A percentile compares a stretch with the other conserved stretches of the same genome.
These are phyloP conservation scores for Hyphopichia fennica DNA, from an alignment of 1,139 yeast genomes.

Conservation along the genomic window DNA sequence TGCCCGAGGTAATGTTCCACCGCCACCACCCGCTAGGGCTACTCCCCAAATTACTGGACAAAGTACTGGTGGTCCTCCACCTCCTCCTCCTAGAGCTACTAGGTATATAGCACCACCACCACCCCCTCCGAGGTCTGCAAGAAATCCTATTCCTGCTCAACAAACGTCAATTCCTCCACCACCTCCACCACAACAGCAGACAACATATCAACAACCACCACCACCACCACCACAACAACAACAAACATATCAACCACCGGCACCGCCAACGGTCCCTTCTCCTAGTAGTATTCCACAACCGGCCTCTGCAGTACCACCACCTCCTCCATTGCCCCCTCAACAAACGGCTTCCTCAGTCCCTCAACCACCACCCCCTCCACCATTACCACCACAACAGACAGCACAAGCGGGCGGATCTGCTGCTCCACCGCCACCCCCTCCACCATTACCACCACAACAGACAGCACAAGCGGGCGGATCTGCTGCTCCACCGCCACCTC, in stretches of 20 bases:
- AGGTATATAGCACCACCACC: constrained; percentile 23
- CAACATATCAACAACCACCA: constrained; percentile 1
- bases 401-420: constrained; percentile 1
- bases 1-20: constrained; percentile 11
- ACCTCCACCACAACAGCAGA: constrained; percentile 1
- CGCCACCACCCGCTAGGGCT: constrained; percentile 30
- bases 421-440: constrained; percentile 24
- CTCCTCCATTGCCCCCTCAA: constrained; percentile 12
- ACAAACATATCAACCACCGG: not conserved
- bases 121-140: constrained; percentile 20
- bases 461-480: constrained; percentile 19
- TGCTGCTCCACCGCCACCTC: constrained; percentile 22
- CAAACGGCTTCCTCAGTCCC: constrained; percentile 8
- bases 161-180: not conserved
- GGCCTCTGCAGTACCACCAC: constrained; percentile 12
- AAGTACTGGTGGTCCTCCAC: constrained; percentile 20
- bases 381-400: constrained; percentile 14
- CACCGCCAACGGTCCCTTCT: constrained; percentile 2
- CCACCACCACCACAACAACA: constrained; percentile 10
- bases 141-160: constrained; percentile 3
- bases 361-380: constrained; percentile 25
- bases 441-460: constrained; percentile 33
- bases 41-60: constrained; percentile 11
- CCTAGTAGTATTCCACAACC: constrained; percentile 17
- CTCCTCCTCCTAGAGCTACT: constrained; percentile 24